A percentile compares a stretch with the other conserved stretches of the same genome.
Evolutionary conservation across 73 alveolate species (phyloP).

Genomic region (Stentor coeruleus): DNA sequence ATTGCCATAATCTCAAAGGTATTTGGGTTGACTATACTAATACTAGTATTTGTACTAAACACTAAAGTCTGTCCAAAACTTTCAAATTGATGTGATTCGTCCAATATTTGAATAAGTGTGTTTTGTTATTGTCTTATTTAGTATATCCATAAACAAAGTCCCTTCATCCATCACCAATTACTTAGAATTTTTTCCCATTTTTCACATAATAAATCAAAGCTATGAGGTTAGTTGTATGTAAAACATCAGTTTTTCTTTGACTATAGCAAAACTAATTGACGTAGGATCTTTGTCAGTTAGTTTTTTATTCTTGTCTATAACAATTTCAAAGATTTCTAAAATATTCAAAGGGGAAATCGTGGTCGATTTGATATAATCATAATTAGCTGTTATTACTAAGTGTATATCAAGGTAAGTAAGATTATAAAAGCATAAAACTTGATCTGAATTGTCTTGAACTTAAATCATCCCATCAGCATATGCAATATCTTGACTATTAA

Average conservation of each 20-base stretch:
- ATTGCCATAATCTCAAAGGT: not conserved
- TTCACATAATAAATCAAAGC: slow-evolving; percentile 10
- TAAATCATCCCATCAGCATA: not conserved
- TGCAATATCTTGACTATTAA: not conserved
- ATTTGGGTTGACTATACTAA: not conserved
- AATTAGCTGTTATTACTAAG: not conserved
- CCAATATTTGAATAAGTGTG: not conserved
- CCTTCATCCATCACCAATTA: slow-evolving; percentile 19
- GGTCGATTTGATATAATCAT: slow-evolving; percentile 10
- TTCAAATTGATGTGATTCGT: not conserved
- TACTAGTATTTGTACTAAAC: not conserved
- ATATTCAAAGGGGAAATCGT: not conserved
- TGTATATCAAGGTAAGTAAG: not conserved
- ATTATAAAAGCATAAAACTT: not conserved
- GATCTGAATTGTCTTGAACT: not conserved
- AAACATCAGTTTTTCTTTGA: too few species aligned
- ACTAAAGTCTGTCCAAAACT: slow-evolving; percentile 10
- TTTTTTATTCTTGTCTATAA: not conserved
- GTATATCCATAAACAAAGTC: not conserved
- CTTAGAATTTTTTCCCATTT: slow-evolving; percentile 14
- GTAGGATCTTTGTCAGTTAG: too few species aligned
- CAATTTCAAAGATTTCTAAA: not conserved
- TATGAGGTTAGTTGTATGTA: not conserved
- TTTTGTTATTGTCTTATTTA: not conserved
- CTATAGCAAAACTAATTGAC: too few species aligned